phyloP scores from a whole-genome alignment of 495 filamentous ascomycete genomes.

The Letharia columbiana region DNA sequence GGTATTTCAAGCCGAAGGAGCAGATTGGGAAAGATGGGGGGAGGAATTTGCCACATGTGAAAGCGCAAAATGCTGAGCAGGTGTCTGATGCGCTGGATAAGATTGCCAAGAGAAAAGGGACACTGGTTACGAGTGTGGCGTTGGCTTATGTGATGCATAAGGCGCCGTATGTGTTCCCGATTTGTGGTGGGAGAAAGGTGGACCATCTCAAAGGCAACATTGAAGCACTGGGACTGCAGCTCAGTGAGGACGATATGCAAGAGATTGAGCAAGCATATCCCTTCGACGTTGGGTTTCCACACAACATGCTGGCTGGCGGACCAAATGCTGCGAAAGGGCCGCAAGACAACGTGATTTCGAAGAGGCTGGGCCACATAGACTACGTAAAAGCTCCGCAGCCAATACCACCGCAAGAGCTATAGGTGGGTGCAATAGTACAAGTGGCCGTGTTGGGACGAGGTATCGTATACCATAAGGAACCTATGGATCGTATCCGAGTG shows the following conservation, averaged over 20 bases:
- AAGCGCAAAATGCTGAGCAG: slow-evolving; percentile 36
- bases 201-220: slow-evolving; percentile 59
- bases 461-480: too few species aligned
- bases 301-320: slow-evolving; percentile 37
- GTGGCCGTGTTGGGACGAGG: not conserved
- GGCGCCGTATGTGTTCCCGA: slow-evolving; percentile 66
- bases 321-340: slow-evolving; percentile 34
- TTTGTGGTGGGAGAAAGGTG: slow-evolving; percentile 59
- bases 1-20: slow-evolving; percentile 42
- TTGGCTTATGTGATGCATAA: slow-evolving; percentile 69
- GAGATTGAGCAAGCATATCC: slow-evolving; percentile 44
- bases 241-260: slow-evolving; percentile 49
- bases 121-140: slow-evolving; percentile 40
- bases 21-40: slow-evolving; percentile 31
- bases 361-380: slow-evolving; percentile 41
- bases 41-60: slow-evolving; percentile 17
- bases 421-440: not conserved
- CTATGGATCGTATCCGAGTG: too few species aligned
- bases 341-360: slow-evolving; percentile 36
- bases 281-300: slow-evolving; percentile 49
- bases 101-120: slow-evolving; percentile 47
- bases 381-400: slow-evolving; percentile 30
- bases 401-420: slow-evolving; percentile 14
- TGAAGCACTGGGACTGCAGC: slow-evolving; percentile 44
- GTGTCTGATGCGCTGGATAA: slow-evolving; percentile 50